Percentiles rank a stretch among this genome's conserved stretches.
Conservation (phyloP, 176 grass and related monocot species). For the Stipa capillata region DNA sequence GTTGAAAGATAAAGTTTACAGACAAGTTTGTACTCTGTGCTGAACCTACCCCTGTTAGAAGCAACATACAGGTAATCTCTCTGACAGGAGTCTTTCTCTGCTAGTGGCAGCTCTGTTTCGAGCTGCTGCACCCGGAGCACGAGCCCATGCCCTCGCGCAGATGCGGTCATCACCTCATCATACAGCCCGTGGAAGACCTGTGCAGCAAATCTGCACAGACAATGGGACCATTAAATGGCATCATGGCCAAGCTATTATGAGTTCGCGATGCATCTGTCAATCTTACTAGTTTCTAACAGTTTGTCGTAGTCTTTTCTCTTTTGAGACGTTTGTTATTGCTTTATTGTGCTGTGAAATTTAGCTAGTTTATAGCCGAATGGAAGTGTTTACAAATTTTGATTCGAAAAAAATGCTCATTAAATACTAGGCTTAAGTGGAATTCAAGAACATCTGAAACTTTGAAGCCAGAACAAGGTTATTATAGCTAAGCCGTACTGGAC, state of each 20-base stretch:
- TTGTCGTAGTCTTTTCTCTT: no score
- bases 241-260: not conserved
- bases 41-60: constrained; percentile 52
- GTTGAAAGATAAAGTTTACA: not conserved
- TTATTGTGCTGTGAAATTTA: not conserved
- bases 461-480: not conserved
- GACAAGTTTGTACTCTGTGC: not conserved
- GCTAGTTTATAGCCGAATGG: not conserved
- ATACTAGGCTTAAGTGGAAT: not conserved
- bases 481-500: not conserved
- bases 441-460: not conserved
- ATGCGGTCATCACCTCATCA: constrained; percentile 55
- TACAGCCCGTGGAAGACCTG: constrained; percentile 70
- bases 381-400: not conserved
- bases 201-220: constrained; percentile 49
- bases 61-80: constrained; percentile 35
- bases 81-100: constrained; percentile 40
- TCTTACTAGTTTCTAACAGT: not conserved
- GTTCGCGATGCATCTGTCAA: not conserved
- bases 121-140: constrained; percentile 68
- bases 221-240: not conserved
- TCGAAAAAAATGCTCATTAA: not conserved
- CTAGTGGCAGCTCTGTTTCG: constrained; percentile 62
- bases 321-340: no score
- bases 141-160: constrained; percentile 58